These are phyloP conservation scores for Amaranthus hypochondriacus DNA, from an alignment of 148 eudicot species.

Conservation along the genomic window DNA sequence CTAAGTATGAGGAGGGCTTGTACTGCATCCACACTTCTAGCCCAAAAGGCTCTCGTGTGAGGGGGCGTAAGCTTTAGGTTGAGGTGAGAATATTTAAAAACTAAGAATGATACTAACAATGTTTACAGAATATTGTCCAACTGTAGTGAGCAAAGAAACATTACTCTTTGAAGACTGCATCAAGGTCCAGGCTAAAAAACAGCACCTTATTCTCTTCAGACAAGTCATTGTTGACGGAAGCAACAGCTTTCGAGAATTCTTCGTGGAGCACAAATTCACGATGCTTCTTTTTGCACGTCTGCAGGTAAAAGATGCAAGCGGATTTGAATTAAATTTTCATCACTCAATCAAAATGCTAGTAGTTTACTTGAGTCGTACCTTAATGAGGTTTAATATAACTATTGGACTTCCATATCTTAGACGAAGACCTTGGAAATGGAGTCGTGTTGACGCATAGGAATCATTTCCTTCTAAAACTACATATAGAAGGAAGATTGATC, in stretches of 20 bases:
- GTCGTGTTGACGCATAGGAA: conserved; percentile 57
- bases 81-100: too few species aligned
- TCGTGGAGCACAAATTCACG: conserved; percentile 67
- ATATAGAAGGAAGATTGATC: conserved; percentile 23
- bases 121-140: too few species aligned
- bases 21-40: too few species aligned
- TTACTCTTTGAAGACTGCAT: conserved; percentile 59
- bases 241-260: conserved; percentile 65
- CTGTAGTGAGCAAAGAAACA: background rate
- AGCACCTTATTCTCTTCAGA: conserved; percentile 47
- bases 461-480: conserved; percentile 60
- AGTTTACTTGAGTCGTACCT: conserved; percentile 33
- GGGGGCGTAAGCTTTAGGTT: too few species aligned
- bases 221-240: conserved; percentile 47
- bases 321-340: background rate
- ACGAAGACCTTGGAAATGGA: conserved; percentile 66
- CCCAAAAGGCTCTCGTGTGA: too few species aligned
- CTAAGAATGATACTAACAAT: too few species aligned
- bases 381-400: conserved; percentile 70
- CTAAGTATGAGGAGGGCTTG: too few species aligned
- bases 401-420: conserved; percentile 81
- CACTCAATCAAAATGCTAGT: background rate
- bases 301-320: conserved; percentile 17
- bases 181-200: conserved; percentile 71
- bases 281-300: conserved; percentile 69